Evolutionary conservation across 805 yeast species (phyloP).

Genomic region (Ogataea degrootiae): DNA sequence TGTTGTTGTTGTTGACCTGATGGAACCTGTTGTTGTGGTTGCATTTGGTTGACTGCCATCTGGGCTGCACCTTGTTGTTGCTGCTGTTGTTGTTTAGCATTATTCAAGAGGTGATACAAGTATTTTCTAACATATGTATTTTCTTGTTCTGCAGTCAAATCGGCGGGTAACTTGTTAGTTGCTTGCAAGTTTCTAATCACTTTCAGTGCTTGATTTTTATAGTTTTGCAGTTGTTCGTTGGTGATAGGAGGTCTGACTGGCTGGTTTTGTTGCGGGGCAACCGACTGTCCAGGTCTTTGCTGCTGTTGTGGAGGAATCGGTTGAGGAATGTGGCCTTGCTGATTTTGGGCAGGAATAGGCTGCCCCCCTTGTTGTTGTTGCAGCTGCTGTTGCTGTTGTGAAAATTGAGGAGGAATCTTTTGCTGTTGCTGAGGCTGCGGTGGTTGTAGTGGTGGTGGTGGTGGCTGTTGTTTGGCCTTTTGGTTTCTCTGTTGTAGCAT

Average conservation of each 20-base stretch:
- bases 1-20: constrained; percentile 3
- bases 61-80: constrained; percentile 16
- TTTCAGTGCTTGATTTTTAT: constrained; percentile 31
- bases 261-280: constrained; percentile 7
- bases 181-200: constrained; percentile 32
- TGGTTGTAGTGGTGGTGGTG: constrained; percentile 10
- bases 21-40: constrained; percentile 16
- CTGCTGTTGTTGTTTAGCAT: constrained; percentile 15
- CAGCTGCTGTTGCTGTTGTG: constrained; percentile 1
- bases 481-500: constrained; percentile 31
- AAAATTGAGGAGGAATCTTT: not conserved
- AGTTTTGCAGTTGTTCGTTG: constrained; percentile 25
- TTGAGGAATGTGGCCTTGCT: constrained; percentile 6
- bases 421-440: constrained; percentile 22
- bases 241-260: constrained; percentile 9
- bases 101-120: constrained; percentile 25
- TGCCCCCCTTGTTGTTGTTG: constrained; percentile 4
- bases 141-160: constrained; percentile 31
- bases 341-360: not conserved
- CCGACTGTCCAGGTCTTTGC: constrained; percentile 2
- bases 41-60: constrained; percentile 19
- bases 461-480: constrained; percentile 24
- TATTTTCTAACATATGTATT: constrained; percentile 31
- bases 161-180: constrained; percentile 28
- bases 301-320: constrained; percentile 3